Evolutionary conservation across 495 filamentous ascomycete genomes (phyloP), one percentile per base, ranked within the genome.

Genomic region (Hypoxylon crocopeplum): DNA sequence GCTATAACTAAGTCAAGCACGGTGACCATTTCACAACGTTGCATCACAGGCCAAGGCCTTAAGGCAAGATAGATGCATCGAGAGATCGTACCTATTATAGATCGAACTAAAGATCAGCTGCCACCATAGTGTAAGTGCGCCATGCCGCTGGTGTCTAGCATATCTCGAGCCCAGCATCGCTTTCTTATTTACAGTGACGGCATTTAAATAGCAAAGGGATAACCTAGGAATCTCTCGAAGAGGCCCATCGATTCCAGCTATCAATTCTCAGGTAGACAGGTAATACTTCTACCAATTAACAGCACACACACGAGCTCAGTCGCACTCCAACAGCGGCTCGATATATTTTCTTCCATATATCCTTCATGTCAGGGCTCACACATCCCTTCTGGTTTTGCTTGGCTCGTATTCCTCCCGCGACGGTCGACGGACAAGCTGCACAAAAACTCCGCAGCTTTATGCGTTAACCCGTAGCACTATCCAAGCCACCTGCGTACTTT

Each of bases 71-170:
- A 15, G 51, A 12, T 22, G 22, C 36, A 53, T 52, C 42, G 29
- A 64, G 15, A 38, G 8, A 38, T 38, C 5, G 10, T 10, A 64
- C 52, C 48, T 58, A 53, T 37, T 54, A 58, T 24, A 58, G 60
- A 64, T 64, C 60, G 29, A 32, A 50, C 50, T 49, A 12, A 8
- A 64, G 54, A 59, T 55, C 54, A 36, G 17, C 49, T 48, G 34
- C 48, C 54, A 45, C 44, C 41, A 42, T 46, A 13, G 32, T 37
- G 41, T 38, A 27, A 45, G 21, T 42, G 39, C 20, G 22, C 51
- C 51, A 40, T 50, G 46, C 44, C 45, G 38, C 40, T 20, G n/a
- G 24, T 34, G 32, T 56, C 37, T 40, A 51, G 46, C 32, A 32
- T 12, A 24, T 48, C 27, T 37, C n/a, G n/a, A n/a, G n/a, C 25